A percentile compares a stretch with the other conserved stretches of the same genome.
Conservation (phyloP, 1,139 yeast species). For the Lodderomyces theae region DNA sequence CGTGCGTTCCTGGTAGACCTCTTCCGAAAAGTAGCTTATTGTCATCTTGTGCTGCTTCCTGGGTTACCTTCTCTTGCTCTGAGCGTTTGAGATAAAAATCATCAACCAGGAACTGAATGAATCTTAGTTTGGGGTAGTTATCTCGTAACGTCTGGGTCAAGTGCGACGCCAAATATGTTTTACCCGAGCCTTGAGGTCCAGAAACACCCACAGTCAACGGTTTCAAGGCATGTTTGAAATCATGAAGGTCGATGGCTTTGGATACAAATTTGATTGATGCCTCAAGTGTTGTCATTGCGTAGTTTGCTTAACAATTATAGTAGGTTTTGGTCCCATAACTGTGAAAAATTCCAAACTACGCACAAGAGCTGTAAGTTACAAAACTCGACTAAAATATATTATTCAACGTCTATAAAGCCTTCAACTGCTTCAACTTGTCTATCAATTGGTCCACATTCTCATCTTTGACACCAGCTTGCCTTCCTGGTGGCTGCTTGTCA, state of each 20-base stretch:
- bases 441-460: constrained; percentile 79
- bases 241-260: constrained; percentile 18
- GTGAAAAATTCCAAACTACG: not conserved
- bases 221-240: constrained; percentile 14
- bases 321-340: too few relatives aligned
- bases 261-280: constrained; percentile 21
- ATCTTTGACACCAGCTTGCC: constrained; percentile 81
- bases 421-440: constrained; percentile 69
- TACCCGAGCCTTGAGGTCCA: constrained; percentile 96
- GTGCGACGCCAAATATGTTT: constrained; percentile 60
- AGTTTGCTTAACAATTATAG: constrained; percentile 3
- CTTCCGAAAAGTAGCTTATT: constrained; percentile 70
- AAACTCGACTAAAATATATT: not conserved
- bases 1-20: constrained; percentile 96
- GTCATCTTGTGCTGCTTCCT: constrained; percentile 23
- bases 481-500: constrained; percentile 73
- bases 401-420: constrained; percentile 27
- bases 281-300: constrained; percentile 17
- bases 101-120: constrained; percentile 73
- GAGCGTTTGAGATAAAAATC: constrained; percentile 73
- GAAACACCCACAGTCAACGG: constrained; percentile 69
- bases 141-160: constrained; percentile 36
- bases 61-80: constrained; percentile 52
- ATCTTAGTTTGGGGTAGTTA: constrained; percentile 37
- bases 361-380: too few relatives aligned